A percentile compares a stretch with the other conserved stretches of the same genome.
These are phyloP conservation scores for Cucumis cinereus DNA, from an alignment of 306 rosid species.

Conservation along the genomic window DNA sequence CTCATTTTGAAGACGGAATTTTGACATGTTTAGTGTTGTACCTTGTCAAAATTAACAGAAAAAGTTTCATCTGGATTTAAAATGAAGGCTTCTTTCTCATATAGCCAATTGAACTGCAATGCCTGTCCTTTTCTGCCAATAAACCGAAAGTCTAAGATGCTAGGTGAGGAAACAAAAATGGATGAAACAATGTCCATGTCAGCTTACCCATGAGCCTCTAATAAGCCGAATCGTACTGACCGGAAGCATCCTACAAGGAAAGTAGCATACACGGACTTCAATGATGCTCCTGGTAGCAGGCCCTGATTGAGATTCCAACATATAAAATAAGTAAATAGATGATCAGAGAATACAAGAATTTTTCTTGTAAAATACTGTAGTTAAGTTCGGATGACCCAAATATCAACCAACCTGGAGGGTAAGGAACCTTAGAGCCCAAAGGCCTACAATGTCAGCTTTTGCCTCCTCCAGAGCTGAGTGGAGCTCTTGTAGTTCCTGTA, in stretches of 20 bases:
- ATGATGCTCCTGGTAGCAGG: conserved; percentile 54
- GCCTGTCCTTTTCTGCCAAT: conserved; percentile 86
- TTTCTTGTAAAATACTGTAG: neutral
- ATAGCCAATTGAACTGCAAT: conserved; percentile 87
- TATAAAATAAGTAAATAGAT: neutral
- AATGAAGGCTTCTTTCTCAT: conserved; percentile 69
- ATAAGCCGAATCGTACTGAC: conserved; percentile 79
- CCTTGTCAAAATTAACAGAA: conserved; percentile 81
- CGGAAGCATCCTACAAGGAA: conserved; percentile 97
- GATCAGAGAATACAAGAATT: neutral
- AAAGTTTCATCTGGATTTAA: conserved; percentile 41
- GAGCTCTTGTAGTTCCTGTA: conserved; percentile 88
- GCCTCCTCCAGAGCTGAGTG: conserved; percentile 93
- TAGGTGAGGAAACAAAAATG: conserved; percentile 12
- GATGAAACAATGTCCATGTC: conserved; percentile 9
- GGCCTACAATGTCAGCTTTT: conserved; percentile 96
- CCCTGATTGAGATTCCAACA: conserved; percentile 32
- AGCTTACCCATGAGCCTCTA: conserved; percentile 92
- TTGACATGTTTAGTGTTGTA: conserved; percentile 12
- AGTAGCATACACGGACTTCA: conserved; percentile 78
- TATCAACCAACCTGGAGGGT: conserved; percentile 42
- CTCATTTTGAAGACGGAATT: neutral
- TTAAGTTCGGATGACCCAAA: neutral
- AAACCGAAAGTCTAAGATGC: conserved; percentile 15
- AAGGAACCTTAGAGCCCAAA: conserved; percentile 78